Evolutionary conservation across 108 stramenopile genomes (phyloP).

Genomic region (Seminavis robusta): DNA sequence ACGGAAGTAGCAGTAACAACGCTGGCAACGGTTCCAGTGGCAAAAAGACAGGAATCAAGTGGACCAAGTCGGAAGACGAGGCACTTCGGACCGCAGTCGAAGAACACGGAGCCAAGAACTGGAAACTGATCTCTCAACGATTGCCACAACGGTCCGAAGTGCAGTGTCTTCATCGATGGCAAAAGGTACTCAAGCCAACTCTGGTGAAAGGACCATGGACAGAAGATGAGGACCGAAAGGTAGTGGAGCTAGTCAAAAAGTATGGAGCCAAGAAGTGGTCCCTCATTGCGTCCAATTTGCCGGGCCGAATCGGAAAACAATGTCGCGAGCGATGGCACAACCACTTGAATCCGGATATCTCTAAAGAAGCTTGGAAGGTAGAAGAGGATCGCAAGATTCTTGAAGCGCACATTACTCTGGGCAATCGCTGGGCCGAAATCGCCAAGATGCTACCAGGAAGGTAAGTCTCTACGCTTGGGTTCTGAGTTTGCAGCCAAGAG

Average conservation of each 20-base stretch:
- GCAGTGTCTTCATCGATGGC: conserved; percentile 74
- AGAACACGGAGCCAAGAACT: conserved; percentile 65
- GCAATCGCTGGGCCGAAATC: conserved; percentile 87
- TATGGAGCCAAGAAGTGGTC: conserved; percentile 84
- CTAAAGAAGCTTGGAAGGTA: conserved; percentile 84
- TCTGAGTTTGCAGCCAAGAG: neutral
- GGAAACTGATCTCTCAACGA: conserved; percentile 57
- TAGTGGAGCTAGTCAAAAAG: conserved; percentile 65
- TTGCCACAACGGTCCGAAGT: conserved; percentile 61
- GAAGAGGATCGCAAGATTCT: conserved; percentile 88
- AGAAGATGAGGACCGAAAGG: conserved; percentile 82
- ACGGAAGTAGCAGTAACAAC: neutral
- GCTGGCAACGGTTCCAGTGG: neutral
- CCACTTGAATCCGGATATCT: conserved; percentile 94
- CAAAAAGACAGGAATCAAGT: conserved; percentile 45
- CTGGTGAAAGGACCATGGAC: conserved; percentile 89
- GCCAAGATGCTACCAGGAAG: conserved; percentile 84
- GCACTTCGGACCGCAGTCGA: conserved; percentile 53
- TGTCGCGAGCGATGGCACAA: conserved; percentile 99
- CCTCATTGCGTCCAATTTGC: conserved; percentile 77
- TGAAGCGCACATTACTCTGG: conserved; percentile 55
- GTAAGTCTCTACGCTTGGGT: conserved; percentile 22
- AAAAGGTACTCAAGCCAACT: conserved; percentile 67
- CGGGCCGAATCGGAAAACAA: conserved; percentile 98
- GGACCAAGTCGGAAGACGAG: conserved; percentile 65